Evolutionary conservation across 345 rosid genomes (phyloP), one percentile per base, ranked within the genome.

Genomic region (Trapa incisa): DNA sequence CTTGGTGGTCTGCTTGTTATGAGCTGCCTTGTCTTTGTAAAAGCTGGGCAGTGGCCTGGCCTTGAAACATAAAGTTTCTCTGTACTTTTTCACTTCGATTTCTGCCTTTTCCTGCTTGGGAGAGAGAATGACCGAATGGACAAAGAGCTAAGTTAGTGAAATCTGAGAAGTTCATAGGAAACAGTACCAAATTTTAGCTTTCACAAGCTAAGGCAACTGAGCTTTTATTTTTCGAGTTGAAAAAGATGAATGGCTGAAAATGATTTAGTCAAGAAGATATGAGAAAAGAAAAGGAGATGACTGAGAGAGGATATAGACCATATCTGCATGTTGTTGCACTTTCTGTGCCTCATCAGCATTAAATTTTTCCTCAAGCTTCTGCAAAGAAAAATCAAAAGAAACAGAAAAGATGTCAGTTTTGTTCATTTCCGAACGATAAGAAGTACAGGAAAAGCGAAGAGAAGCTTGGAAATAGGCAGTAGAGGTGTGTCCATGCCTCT

Each of bases 341-440:
- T 81, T 80, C 71, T 84, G 72, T 65, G 68, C 41, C 68, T 85
- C 86, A 61, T 76, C 71, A 12, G 75, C 82, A 74, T 90, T 88
- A 78, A 90, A 93, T 78, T 84, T 93, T 80, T 87, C 98, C 79
- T 88, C 97, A 42, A 93, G 96, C 80, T 83, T 93, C 97, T 90
- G 82, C 66, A 72, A 32, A 36, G 22, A 36, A 11, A 58, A 6
- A 11, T 58, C 10, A 35, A 32, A 58, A 35, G 63, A 58, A 58
- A 1, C 37, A 58, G 35, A 1, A 32, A 29, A 58, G 16, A 58
- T 58, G 61, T 35, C 38, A 33, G 3, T 35, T 1, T 58, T 32
- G 37, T 58, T 33, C 32, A 12, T 50, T 32, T n/a, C 33, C 11
- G 8, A 43, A 15, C 0, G 22, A 61, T 45, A 42, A 2, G 5